phyloP scores from a whole-genome alignment of 2,329 filamentous ascomycete genomes.

The Grosmannia serpens region DNA sequence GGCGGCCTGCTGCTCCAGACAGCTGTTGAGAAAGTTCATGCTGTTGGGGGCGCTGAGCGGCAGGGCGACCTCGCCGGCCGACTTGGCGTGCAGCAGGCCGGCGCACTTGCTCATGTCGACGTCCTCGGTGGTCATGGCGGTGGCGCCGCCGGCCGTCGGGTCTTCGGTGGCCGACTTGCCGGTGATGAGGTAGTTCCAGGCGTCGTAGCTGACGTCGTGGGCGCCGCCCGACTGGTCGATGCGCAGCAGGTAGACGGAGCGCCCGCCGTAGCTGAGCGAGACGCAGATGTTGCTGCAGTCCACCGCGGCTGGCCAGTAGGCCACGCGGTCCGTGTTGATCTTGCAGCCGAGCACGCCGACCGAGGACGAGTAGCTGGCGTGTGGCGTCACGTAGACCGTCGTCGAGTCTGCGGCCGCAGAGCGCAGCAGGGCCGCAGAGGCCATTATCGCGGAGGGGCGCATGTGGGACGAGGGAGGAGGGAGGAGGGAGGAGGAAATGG shows the following conservation, averaged over 20 bases:
- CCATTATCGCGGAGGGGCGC: neutral
- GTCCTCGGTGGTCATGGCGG: conserved; percentile 34
- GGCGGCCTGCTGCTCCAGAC: conserved; percentile 22
- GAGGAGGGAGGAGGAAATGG: neutral
- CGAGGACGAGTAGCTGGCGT: conserved; percentile 42
- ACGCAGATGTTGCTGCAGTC: conserved; percentile 45
- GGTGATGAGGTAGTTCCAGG: conserved; percentile 43
- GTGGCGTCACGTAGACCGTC: conserved; percentile 35
- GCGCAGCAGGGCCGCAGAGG: neutral
- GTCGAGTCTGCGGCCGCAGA: conserved; percentile 1
- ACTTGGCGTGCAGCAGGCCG: conserved; percentile 31
- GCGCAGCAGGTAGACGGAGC: conserved; percentile 42
- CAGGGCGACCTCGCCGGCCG: conserved; percentile 10
- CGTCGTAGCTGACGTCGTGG: conserved; percentile 47
- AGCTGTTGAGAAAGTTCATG: conserved; percentile 40
- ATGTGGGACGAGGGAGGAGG: neutral
- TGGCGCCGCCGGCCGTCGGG: conserved; percentile 34
- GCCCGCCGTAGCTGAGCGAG: conserved; percentile 34
- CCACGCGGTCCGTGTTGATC: conserved; percentile 46
- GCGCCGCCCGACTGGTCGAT: conserved; percentile 44
- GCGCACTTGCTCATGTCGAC: conserved; percentile 34
- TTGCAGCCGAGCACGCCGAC: conserved; percentile 47
- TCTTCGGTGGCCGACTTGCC: conserved; percentile 32
- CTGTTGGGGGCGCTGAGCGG: conserved; percentile 34
- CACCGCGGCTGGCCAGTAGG: conserved; percentile 42